Percentiles rank a stretch among this genome's conserved stretches.
Conservation (phyloP, 352 stramenopile species). For the Globisporangium emineosum region DNA sequence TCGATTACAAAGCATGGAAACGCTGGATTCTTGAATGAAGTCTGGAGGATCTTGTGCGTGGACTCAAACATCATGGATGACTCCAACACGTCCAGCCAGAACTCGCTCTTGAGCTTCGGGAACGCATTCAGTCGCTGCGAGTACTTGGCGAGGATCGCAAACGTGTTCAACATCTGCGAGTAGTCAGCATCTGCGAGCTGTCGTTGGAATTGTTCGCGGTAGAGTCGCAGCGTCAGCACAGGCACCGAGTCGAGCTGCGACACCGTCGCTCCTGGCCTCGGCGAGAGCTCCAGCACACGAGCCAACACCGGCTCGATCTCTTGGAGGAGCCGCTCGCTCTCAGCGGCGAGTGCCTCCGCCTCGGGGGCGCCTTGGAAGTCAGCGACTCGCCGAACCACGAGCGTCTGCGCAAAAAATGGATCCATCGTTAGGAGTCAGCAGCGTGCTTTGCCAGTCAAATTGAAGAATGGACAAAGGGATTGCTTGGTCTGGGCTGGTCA, state of each 20-base stretch:
- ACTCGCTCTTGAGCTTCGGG: slow-evolving; percentile 7
- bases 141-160: not conserved
- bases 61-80: not conserved
- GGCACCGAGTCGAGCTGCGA: slow-evolving; percentile 1
- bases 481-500: too few relatives aligned
- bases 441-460: too few relatives aligned
- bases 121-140: slow-evolving; percentile 1
- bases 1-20: slow-evolving; percentile 9
- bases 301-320: not conserved
- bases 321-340: slow-evolving; percentile 1
- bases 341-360: slow-evolving; percentile 1
- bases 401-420: too few relatives aligned
- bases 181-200: not conserved
- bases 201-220: too few relatives aligned
- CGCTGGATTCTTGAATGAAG: not conserved
- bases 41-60: not conserved
- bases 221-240: slow-evolving; percentile 3
- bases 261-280: not conserved
- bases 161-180: not conserved
- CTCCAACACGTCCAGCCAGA: slow-evolving; percentile 11
- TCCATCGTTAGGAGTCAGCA: too few relatives aligned
- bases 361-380: not conserved
- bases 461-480: too few relatives aligned
- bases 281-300: not conserved
- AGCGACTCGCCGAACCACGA: too few relatives aligned